Base-by-base conservation (phyloP, 352 stramenopile species). In the Peronospora farinosa region DNA sequence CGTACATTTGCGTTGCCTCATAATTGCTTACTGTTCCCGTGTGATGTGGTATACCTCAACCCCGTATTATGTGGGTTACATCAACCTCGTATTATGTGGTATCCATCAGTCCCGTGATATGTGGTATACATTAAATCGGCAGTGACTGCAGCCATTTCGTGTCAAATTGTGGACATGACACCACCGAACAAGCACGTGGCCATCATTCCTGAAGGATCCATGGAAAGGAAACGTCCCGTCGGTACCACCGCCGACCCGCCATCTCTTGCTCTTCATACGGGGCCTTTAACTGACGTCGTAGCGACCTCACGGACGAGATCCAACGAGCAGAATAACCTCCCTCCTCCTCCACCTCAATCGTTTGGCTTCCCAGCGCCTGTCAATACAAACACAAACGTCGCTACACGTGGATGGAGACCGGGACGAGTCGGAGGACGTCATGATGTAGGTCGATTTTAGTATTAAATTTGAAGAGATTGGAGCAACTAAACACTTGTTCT, bases 171-270 rank as follows among this genome's bases (percentile, higher is more conserved):
- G 37, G 41, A 15, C 38, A 51, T 40, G 28, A 25, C 31, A 39
- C 28, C 42, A 53, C 51, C 37, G 37, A 59, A 59, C 30, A 32
- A 36, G 52, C 52, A 67, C 58, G 58, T 67, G 58, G 47, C 42
- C 11, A 3, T 47, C 40, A 35, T 27, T 39, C 33, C 33, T 37
- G 3, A 30, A 53, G 17, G 48, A 55, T 31, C 40, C 16, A 72
- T 72, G 63, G 47, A 69, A 31, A 62, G 51, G 35, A 70, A 70
- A 35, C 38, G 56, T 31, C 55, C 36, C 30, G 55, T 37, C n/a
- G 48, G 21, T 4, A 50, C 50, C 35, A 44, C n/a, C 3, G 60
- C 45, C 0, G 25, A 52, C 10, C 27, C 33, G n/a, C 49, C 47
- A 36, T 27, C 60, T 21, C 42, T 57, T 17, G 40, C 39, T 17